These are phyloP conservation scores for Penicillium chermesinum DNA, from an alignment of 495 filamentous ascomycete genomes.

Conservation along the genomic window DNA sequence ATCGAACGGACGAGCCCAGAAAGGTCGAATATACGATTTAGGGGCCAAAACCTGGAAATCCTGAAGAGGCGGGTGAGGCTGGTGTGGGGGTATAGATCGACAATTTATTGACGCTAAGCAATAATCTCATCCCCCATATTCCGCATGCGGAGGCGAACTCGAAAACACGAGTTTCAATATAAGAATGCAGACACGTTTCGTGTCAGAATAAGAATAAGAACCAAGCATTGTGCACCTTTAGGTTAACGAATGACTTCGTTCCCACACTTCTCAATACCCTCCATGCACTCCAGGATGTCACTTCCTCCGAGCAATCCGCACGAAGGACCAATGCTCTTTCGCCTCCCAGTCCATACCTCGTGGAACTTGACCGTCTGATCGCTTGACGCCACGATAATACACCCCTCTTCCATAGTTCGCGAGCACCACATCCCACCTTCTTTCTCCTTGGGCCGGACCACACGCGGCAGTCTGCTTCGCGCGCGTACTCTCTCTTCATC, in stretches of 20 bases:
- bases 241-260: constrained; percentile 37
- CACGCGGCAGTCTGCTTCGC: constrained; percentile 4
- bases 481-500: not conserved
- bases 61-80: too few species aligned
- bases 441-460: constrained; percentile 36
- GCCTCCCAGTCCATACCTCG: constrained; percentile 76
- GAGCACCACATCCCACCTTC: constrained; percentile 49
- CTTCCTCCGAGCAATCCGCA: constrained; percentile 76
- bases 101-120: constrained; percentile 8
- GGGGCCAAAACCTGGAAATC: too few species aligned
- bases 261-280: constrained; percentile 78
- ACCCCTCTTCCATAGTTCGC: constrained; percentile 74
- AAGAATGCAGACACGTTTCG: constrained; percentile 4
- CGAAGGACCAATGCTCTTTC: constrained; percentile 49
- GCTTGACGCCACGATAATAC: constrained; percentile 89
- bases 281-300: constrained; percentile 77
- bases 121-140: too few species aligned
- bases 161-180: too few species aligned
- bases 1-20: too few species aligned
- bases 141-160: too few species aligned
- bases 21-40: too few species aligned
- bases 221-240: not conserved
- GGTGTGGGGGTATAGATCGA: constrained; percentile 11
- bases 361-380: constrained; percentile 96
- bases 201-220: constrained; percentile 6